A percentile compares a stretch with the other conserved stretches of the same genome.
Conservation (phyloP, 495 filamentous ascomycete genomes). For the Penicillium taxi region DNA sequence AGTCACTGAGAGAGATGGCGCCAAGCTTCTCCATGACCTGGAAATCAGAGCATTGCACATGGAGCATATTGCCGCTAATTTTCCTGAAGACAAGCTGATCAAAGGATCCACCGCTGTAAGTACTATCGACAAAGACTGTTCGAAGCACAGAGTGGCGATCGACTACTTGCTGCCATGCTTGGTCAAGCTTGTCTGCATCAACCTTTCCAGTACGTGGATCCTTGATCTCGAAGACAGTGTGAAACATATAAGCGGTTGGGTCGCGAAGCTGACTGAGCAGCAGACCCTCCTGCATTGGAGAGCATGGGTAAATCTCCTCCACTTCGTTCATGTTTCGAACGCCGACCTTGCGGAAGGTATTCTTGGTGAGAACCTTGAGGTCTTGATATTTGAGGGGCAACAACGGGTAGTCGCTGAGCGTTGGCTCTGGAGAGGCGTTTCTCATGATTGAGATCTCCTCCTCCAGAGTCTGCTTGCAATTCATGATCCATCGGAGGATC, state of each 20-base stretch:
- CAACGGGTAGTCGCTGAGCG: slow-evolving; percentile 55
- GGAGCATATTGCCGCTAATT: slow-evolving; percentile 25
- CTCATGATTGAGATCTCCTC: slow-evolving; percentile 45
- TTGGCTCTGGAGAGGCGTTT: slow-evolving; percentile 44
- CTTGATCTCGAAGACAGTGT: slow-evolving; percentile 40
- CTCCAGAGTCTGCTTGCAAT: slow-evolving; percentile 52
- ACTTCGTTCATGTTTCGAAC: slow-evolving; percentile 38
- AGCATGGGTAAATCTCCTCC: slow-evolving; percentile 57
- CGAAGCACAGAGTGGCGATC: slow-evolving; percentile 46
- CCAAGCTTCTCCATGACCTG: slow-evolving; percentile 29
- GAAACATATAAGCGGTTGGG: slow-evolving; percentile 38
- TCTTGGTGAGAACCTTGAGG: slow-evolving; percentile 32
- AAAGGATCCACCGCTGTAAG: slow-evolving; percentile 42
- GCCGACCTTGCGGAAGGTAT: slow-evolving; percentile 42
- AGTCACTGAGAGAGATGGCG: slow-evolving; percentile 27
- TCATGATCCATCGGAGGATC: slow-evolving; percentile 52
- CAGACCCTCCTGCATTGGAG: slow-evolving; percentile 58
- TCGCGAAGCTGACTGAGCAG: slow-evolving; percentile 55
- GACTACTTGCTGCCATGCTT: slow-evolving; percentile 48
- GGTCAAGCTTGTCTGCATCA: slow-evolving; percentile 31
- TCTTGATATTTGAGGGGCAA: slow-evolving; percentile 54
- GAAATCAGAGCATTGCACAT: slow-evolving; percentile 34
- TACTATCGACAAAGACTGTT: slow-evolving; percentile 49
- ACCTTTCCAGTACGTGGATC: slow-evolving; percentile 17
- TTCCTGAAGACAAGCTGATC: slow-evolving; percentile 47